Conservation (phyloP, 441 rosid genomes). For the Cnidoscolus chayamansa region DNA sequence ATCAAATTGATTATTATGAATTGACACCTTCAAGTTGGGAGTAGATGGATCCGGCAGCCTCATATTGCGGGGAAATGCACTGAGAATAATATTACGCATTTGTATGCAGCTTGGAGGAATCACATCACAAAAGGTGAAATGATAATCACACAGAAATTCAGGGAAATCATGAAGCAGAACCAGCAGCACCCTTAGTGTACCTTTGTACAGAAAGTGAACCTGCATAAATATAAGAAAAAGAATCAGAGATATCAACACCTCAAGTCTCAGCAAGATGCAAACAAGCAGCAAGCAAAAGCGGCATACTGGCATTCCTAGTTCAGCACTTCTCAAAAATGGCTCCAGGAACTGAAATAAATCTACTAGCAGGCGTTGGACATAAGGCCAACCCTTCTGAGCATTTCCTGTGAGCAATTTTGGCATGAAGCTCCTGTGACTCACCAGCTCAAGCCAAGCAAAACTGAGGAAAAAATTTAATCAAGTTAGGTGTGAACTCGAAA, state of each 20-base stretch:
- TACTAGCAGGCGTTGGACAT: conserved; percentile 85
- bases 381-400: conserved; percentile 96
- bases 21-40: conserved; percentile 82
- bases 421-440: conserved; percentile 98
- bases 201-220: conserved; percentile 88
- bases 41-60: conserved; percentile 99
- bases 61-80: conserved; percentile 97
- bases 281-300: conserved; percentile 20
- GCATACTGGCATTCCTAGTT: conserved; percentile 76
- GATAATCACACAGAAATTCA: conserved; percentile 96
- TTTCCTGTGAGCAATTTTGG: conserved; percentile 88
- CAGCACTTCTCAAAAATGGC: conserved; percentile 95
- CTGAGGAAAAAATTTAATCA: conserved; percentile 42
- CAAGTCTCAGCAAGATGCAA: conserved; percentile 1
- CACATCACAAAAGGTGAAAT: conserved; percentile 70
- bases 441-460: conserved; percentile 98
- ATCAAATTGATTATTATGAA: background rate
- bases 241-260: conserved; percentile 12
- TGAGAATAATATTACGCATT: conserved; percentile 94
- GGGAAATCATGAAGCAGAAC: conserved; percentile 99
- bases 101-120: conserved; percentile 99
- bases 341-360: conserved; percentile 94
- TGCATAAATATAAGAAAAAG: conserved; percentile 28
- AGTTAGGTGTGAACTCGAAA: conserved; percentile 1
- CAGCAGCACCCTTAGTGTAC: conserved; percentile 89